Evolutionary conservation across 371 early-diverging fungal species (phyloP), one percentile per base, ranked within the genome.

Genomic region (Paramicrosporidium saccamoebae): DNA sequence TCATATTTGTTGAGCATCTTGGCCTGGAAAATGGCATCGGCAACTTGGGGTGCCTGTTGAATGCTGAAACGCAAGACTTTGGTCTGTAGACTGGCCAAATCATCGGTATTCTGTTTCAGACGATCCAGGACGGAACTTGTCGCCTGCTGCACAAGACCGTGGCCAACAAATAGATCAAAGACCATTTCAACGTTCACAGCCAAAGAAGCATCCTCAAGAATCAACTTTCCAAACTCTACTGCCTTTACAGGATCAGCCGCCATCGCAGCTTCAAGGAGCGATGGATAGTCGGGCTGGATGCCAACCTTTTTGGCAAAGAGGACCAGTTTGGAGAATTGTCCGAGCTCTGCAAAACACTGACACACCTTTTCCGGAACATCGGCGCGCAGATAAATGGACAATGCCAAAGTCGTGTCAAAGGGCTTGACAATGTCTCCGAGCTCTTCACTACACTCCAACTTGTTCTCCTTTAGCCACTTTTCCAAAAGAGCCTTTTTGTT

Each of bases 391-490:
- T 88, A 92, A 0, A 92, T 72, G 7, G 82, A 74, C 13, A 88
- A 52, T 0, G 88, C 90, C 26, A 88, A 46, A n/a, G 64, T 64
- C 15, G 54, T 37, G 35, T 92, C 94, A 27, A 65, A 58, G 28
- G 62, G 73, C 46, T 75, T 75, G 26, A 88, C 84, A 37, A 82
- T 63, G 35, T 92, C 94, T 32, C 94, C 94, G 10, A 92, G 53
- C 33, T 92, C 90, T 38, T 92, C 90, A 41, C 73, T 79, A 48
- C 88, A 86, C 32, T 73, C 66, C 4, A 92, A 51, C 41, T 90
- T 90, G 38, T 92, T 84, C 39, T 88, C 88, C 48, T 88, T 86
- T 25, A 92, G 55, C 90, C 90, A 92, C 38, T 82, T 90, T 32
- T 92, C 86, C 7, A 92, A 46, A 25, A 92, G 42, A 29, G 78